Evolutionary conservation across 129 eudicot species (phyloP).

Genomic region (Lactuca sativa): DNA sequence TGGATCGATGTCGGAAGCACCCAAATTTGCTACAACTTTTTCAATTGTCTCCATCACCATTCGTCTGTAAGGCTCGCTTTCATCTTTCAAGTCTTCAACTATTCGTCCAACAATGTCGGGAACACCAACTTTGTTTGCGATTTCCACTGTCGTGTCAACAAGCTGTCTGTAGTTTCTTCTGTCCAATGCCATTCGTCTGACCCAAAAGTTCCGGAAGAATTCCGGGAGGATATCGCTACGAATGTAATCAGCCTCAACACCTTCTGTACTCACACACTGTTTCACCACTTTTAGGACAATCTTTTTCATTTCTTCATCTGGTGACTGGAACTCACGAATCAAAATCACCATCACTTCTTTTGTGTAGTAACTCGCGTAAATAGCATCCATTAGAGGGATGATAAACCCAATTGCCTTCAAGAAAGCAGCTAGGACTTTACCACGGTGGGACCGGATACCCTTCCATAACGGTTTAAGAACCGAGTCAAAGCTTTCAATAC

Average conservation of each 20-base stretch:
- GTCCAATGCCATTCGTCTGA: slow-evolving; percentile 96
- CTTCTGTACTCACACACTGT: slow-evolving; percentile 98
- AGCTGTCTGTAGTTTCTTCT: slow-evolving; percentile 91
- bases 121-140: slow-evolving; percentile 95
- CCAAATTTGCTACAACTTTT: slow-evolving; percentile 87
- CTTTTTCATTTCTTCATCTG: slow-evolving; percentile 98
- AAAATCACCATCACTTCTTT: slow-evolving; percentile 91
- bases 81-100: slow-evolving; percentile 92
- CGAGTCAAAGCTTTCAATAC: slow-evolving; percentile 94
- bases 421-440: slow-evolving; percentile 95
- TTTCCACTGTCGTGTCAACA: slow-evolving; percentile 95
- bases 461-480: slow-evolving; percentile 96
- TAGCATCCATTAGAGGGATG: slow-evolving; percentile 97
- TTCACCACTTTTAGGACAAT: slow-evolving; percentile 93
- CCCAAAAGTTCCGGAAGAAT: slow-evolving; percentile 93
- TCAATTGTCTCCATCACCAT: slow-evolving; percentile 99
- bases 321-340: slow-evolving; percentile 95
- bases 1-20: slow-evolving; percentile 91
- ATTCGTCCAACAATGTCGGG: slow-evolving; percentile 90
- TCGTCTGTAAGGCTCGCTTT: slow-evolving; percentile 92
- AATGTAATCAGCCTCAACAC: slow-evolving; percentile 91
- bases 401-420: slow-evolving; percentile 95
- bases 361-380: slow-evolving; percentile 92
- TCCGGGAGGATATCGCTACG: slow-evolving; percentile 88
- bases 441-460: slow-evolving; percentile 94